Conservation (phyloP, 306 rosid genomes). For the Phaseolus lunatus region DNA sequence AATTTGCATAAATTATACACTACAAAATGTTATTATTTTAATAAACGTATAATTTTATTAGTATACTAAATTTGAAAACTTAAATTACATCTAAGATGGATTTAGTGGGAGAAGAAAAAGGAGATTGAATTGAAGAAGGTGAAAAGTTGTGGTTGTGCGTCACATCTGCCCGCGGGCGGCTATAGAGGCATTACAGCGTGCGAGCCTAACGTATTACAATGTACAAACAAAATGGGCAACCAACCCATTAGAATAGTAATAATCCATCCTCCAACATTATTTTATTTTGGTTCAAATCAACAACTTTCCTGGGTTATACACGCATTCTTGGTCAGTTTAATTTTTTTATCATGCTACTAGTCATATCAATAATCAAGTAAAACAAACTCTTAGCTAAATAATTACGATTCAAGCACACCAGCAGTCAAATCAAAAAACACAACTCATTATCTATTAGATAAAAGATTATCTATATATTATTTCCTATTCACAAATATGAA, state of each 20-base stretch:
- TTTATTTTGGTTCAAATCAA: neutral
- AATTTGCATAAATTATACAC: too few species aligned
- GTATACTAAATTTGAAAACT: neutral
- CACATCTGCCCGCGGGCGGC: constrained; percentile 32
- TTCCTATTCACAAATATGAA: constrained; percentile 6
- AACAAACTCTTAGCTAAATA: neutral
- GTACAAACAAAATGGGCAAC: constrained; percentile 6
- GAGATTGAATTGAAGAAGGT: neutral
- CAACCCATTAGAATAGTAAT: constrained; percentile 14
- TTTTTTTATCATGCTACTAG: constrained; percentile 15
- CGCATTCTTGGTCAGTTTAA: constrained; percentile 15
- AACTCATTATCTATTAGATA: constrained; percentile 8
- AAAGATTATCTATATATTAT: neutral
- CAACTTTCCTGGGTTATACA: neutral
- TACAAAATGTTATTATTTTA: too few species aligned
- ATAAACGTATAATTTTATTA: too few species aligned
- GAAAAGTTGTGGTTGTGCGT: neutral
- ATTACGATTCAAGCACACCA: constrained; percentile 25
- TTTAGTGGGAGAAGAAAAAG: neutral
- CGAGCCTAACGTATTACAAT: constrained; percentile 4
- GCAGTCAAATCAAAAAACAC: constrained; percentile 46
- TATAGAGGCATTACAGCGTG: neutral
- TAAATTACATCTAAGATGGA: neutral
- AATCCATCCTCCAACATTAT: neutral
- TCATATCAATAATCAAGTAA: constrained; percentile 14